Base-by-base conservation (phyloP, 1,139 yeast genomes). In the Scheffersomyces titani region DNA sequence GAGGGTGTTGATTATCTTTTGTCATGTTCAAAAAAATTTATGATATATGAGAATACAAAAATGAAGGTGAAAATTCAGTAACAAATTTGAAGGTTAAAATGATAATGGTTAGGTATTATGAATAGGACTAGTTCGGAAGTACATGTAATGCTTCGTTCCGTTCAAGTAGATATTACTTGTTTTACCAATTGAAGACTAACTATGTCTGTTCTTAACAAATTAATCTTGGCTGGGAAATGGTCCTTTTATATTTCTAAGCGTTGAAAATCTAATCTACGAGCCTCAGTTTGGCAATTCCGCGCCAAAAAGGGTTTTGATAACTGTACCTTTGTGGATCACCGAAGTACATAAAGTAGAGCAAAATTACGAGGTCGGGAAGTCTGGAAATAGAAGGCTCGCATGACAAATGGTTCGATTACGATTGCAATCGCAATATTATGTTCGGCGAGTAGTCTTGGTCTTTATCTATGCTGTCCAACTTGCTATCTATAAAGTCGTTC, bases 1-100 rank as follows among this genome's bases (percentile, higher is more conserved):
- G 56, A 13, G 54, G 58, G 7, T 46, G 52, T 6, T 54, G 30
- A 48, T 53, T 57, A 46, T n/a, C 22, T n/a, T 46, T 46, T 7
- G 49, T 7, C 49, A 46, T 46, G 21, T 7, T 19, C 13, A 19
- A 46, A 11, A 46, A 9, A 30, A 9, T 30, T 30, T 30, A 24
- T 24, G 40, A 5, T 11, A 9, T 11, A 1, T 30, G 3, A 30
- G 16, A 11, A 30, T n/a, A 11, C 11, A 4, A 9, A 30, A 11
- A n/a, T n/a, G n/a, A n/a, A n/a, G n/a, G n/a, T n/a, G 40, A 5
- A 30, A 9, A 30, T 3, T 30, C 11, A 30, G 16, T 3, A 30
- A 11, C 11, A 4, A 9, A 30, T 30, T n/a, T n/a, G n/a, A n/a
- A n/a, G n/a, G n/a, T n/a, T n/a, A n/a, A n/a, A n/a, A n/a, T n/a